Base-by-base conservation (phyloP, 768 basidiomycete species). In the Leucocoprinus leucothites region DNA sequence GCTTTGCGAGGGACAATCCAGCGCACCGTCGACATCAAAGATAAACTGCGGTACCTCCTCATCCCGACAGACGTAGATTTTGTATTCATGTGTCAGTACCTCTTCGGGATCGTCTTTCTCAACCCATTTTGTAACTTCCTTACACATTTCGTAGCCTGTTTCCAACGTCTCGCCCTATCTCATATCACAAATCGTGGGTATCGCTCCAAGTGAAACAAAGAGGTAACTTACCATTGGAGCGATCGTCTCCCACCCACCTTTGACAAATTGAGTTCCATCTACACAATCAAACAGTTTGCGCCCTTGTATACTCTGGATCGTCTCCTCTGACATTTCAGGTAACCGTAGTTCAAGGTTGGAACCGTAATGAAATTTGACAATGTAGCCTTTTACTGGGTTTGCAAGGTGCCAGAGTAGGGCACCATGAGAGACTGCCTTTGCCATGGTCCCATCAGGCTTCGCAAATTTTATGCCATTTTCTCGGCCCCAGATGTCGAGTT, bases 391-490 rank as follows among this genome's bases (percentile, higher is more conserved):
- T 35, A 51, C 49, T 11, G 49, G 49, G 14, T 51, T 51, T 22
- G 49, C 19, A 4, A 51, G 9, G 25, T 41, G 25, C 36, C 49
- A 51, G 9, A 51, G 24, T 11, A 51, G 24, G n/a, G 49, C 49
- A 9, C 49, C 49, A 13, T 51, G 49, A 16, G 49, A 26, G 2
- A 51, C 49, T 2, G 49, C n/a, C 49, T 51, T 51, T 11, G 38
- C 49, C 49, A 51, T 51, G 18, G 26, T 24, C 8, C 49, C 49
- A 51, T 51, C 49, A 5, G 49, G 49, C 21, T 51, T 51, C 3
- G 21, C 18, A 22, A 51, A 51, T 25, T 41, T 51, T 3, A 51
- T n/a, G 8, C 24, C 36, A 7, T 41, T 3, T n/a, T 26, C 7
- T 18, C n/a, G 36, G 18, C 49, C 49, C 49, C 49, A 51, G 22